Conservation (phyloP, 192 early-diverging fungal genomes). For the Thamnidium elegans region DNA sequence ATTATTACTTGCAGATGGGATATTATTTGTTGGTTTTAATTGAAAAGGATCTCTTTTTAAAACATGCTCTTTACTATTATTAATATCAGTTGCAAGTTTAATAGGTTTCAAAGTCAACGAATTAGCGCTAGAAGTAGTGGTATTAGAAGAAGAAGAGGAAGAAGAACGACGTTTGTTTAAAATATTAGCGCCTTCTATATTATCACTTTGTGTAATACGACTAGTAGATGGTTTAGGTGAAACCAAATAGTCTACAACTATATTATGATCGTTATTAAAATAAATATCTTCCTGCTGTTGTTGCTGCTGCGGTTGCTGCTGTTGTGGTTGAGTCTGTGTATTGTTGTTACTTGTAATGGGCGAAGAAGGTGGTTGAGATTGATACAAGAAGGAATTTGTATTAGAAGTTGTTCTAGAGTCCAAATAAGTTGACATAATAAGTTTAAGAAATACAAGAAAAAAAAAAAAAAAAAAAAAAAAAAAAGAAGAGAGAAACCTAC, state of each 20-base stretch:
- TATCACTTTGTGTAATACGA: not conserved
- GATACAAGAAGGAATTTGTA: not conserved
- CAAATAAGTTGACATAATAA: conserved; percentile 2
- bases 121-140: not conserved
- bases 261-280: not conserved
- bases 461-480: not conserved
- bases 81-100: not conserved
- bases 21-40: not conserved
- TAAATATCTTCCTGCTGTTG: not conserved
- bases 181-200: not conserved
- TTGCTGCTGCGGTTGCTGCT: not conserved
- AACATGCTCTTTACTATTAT: not conserved
- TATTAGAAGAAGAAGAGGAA: not conserved
- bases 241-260: not conserved
- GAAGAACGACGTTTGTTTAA: not conserved
- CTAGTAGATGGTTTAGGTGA: not conserved
- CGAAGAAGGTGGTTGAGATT: conserved; percentile 5
- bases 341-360: not conserved
- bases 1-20: not conserved
- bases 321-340: not conserved
- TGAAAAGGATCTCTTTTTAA: not conserved
- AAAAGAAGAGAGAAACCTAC: not conserved
- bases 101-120: not conserved
- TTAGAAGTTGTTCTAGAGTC: not conserved
- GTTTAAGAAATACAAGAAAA: not conserved